These are phyloP conservation scores for Poa annua DNA, from an alignment of 176 grass and related monocot genomes.

Conservation along the genomic window DNA sequence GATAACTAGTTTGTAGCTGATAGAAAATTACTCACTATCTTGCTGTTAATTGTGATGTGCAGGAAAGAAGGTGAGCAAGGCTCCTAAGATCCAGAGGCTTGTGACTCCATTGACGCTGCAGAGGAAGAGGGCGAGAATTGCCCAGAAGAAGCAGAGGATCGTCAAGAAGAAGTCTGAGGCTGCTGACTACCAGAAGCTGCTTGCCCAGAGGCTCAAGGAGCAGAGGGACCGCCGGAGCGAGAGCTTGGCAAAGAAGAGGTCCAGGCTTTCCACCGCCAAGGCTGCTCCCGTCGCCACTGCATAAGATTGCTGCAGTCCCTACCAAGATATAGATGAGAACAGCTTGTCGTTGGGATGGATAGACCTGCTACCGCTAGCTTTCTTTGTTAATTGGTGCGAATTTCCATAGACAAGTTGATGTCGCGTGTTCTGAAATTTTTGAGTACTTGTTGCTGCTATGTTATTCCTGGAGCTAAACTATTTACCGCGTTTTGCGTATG, in stretches of 20 bases:
- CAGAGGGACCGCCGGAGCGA: conserved; percentile 79
- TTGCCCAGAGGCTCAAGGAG: conserved; percentile 91
- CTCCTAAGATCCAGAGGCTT: conserved; percentile 90
- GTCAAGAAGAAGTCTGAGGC: conserved; percentile 82
- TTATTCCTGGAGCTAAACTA: not conserved
- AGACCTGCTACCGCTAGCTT: conserved; percentile 29
- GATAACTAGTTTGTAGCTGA: not conserved
- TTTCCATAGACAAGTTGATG: conserved; percentile 43
- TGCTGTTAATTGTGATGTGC: not conserved
- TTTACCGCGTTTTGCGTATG: conserved; percentile 8
- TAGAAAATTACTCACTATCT: not conserved
- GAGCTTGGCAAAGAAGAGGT: conserved; percentile 89
- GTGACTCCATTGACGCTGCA: conserved; percentile 78
- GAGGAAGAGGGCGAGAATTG: conserved; percentile 77
- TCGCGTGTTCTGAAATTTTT: not conserved
- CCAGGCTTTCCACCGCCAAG: conserved; percentile 75
- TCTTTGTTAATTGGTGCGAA: conserved; percentile 26
- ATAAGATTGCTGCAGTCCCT: conserved; percentile 32
- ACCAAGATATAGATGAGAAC: conserved; percentile 36
- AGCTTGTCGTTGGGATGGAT: conserved; percentile 27
- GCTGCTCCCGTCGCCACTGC: conserved; percentile 39
- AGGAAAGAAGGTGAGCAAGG: conserved; percentile 94
- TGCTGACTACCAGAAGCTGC: conserved; percentile 89
- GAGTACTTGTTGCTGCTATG: not conserved
- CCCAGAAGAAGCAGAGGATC: conserved; percentile 85